phyloP scores from a whole-genome alignment of 202 grass and related monocot species.

The Schoenoplectus tabernaemontani region DNA sequence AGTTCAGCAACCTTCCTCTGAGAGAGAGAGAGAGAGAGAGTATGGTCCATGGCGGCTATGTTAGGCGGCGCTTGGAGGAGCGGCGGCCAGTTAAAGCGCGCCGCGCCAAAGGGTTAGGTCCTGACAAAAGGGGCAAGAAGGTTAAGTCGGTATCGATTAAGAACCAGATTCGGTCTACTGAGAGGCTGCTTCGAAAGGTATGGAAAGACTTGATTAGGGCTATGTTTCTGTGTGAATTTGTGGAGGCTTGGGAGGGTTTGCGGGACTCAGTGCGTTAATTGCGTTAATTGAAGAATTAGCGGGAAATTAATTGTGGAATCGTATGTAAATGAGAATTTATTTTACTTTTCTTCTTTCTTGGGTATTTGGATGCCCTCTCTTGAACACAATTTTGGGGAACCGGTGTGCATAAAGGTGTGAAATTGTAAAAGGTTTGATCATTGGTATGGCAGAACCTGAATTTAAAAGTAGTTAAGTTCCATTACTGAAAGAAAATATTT shows the following conservation, averaged over 20 bases:
- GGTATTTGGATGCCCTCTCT: no score
- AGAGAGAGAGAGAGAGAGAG: no score
- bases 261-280: neutral
- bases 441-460: neutral
- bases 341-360: neutral
- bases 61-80: slow-evolving; percentile 1
- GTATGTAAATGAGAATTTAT: neutral
- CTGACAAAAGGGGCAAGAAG: slow-evolving; percentile 45
- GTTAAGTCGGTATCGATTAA: slow-evolving; percentile 60
- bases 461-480: neutral
- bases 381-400: neutral
- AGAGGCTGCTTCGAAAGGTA: slow-evolving; percentile 98
- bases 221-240: neutral
- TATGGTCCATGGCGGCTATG: slow-evolving; percentile 18
- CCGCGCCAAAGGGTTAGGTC: slow-evolving; percentile 31
- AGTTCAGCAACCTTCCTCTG: no score
- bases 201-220: neutral
- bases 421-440: neutral
- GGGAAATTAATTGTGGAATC: neutral
- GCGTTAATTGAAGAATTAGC: neutral
- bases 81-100: slow-evolving; percentile 43
- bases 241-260: neutral
- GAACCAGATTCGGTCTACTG: slow-evolving; percentile 88
- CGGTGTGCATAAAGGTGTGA: neutral
- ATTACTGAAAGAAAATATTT: neutral